Evolutionary conservation across 2,329 filamentous ascomycete species (phyloP).

Genomic region (Cladophialophora exuberans): DNA sequence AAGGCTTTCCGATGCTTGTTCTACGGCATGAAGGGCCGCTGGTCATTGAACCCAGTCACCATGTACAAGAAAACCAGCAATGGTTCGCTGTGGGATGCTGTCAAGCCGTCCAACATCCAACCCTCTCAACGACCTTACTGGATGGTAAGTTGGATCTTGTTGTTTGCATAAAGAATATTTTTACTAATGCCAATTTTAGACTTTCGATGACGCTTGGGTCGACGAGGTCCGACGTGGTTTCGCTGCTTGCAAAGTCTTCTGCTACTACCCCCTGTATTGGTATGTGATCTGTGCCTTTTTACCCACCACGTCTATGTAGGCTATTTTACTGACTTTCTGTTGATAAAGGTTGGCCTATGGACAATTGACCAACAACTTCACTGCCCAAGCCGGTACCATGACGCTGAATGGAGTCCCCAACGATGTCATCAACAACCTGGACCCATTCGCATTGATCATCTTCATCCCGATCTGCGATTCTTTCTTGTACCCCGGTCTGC

Average conservation of each 20-base stretch:
- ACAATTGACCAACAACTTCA: slow-evolving; percentile 50
- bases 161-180: too few relatives aligned
- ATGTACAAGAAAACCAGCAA: slow-evolving; percentile 41
- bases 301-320: not conserved
- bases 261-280: slow-evolving; percentile 58
- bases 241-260: slow-evolving; percentile 67
- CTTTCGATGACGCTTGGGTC: slow-evolving; percentile 81
- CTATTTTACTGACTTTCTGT: too few relatives aligned
- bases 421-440: slow-evolving; percentile 59
- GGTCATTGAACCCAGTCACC: slow-evolving; percentile 62
- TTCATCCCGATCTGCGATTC: slow-evolving; percentile 37
- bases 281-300: slow-evolving; percentile 43
- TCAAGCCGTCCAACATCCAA: slow-evolving; percentile 61
- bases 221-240: slow-evolving; percentile 74
- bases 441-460: slow-evolving; percentile 64
- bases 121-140: slow-evolving; percentile 57
- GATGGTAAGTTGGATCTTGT: too few relatives aligned
- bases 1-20: slow-evolving; percentile 66
- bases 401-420: slow-evolving; percentile 56
- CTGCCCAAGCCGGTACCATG: slow-evolving; percentile 61
- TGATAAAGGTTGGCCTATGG: slow-evolving; percentile 42
- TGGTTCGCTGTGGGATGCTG: slow-evolving; percentile 37
- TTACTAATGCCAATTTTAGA: too few relatives aligned
- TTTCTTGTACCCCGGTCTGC: slow-evolving; percentile 61
- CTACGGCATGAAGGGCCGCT: slow-evolving; percentile 66